A percentile compares a stretch with the other conserved stretches of the same genome.
Conservation (phyloP, 2,329 filamentous ascomycete species). For the Myriosclerotinia duriaeana region DNA sequence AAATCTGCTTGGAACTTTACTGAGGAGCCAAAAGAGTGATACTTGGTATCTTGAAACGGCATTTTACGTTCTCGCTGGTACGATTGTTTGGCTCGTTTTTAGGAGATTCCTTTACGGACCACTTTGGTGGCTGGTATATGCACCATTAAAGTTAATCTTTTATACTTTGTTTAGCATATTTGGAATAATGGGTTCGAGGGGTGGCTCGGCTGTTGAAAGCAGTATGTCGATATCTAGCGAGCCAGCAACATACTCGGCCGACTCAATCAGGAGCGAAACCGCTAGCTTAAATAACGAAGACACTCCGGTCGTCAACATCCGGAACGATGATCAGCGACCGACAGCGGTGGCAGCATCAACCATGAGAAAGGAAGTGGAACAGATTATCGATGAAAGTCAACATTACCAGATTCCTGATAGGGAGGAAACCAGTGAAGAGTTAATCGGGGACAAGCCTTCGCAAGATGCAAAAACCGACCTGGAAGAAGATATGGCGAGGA, state of each 20-base stretch:
- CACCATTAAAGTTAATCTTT: conserved; percentile 71
- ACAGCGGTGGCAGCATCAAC: conserved; percentile 35
- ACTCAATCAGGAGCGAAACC: conserved; percentile 30
- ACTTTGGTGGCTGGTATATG: conserved; percentile 82
- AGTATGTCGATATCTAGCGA: conserved; percentile 26
- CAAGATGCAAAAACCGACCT: background rate
- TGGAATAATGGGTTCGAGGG: conserved; percentile 41
- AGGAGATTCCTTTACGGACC: conserved; percentile 84
- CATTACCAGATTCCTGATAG: conserved; percentile 41
- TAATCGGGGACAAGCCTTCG: conserved; percentile 35
- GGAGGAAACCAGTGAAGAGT: conserved; percentile 35
- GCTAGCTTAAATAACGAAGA: background rate
- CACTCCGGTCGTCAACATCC: background rate
- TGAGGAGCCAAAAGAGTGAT: conserved; percentile 90
- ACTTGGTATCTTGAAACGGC: conserved; percentile 96
- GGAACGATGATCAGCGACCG: background rate
- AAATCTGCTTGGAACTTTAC: conserved; percentile 72
- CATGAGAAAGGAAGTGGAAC: conserved; percentile 55
- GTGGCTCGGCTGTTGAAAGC: conserved; percentile 24
- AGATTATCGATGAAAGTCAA: conserved; percentile 49
- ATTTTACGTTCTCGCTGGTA: conserved; percentile 76
- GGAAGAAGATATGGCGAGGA: background rate
- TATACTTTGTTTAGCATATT: conserved; percentile 57
- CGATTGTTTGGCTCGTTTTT: conserved; percentile 83
- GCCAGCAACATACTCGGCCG: conserved; percentile 23